phyloP scores from a whole-genome alignment of 208 protist genomes.

The Acanthamoeba culbertsoni region DNA sequence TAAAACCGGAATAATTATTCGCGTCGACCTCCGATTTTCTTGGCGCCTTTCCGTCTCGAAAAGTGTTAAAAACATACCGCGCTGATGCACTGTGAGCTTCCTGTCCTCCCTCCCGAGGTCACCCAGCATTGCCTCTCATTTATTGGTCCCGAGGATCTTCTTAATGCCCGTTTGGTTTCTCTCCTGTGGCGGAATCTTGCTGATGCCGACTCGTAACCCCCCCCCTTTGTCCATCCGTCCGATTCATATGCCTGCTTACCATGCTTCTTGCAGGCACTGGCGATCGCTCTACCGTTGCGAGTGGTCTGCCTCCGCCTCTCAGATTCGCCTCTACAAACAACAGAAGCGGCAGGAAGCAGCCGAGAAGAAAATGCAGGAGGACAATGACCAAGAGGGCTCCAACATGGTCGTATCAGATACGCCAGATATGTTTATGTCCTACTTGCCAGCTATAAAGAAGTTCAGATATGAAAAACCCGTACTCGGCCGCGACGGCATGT shows the following conservation, averaged over 20 bases:
- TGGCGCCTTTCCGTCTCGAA: too few species aligned
- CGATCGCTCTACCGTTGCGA: not conserved
- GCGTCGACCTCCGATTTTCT: too few species aligned
- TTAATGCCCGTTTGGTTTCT: not conserved
- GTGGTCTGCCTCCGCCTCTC: not conserved
- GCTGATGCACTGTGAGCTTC: too few species aligned
- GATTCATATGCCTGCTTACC: too few species aligned
- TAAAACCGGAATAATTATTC: too few species aligned
- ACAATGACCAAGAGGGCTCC: not conserved
- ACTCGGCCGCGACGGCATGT: not conserved
- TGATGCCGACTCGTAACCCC: not conserved
- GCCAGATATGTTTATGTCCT: too few species aligned
- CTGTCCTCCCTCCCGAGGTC: not conserved
- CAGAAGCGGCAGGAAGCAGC: not conserved
- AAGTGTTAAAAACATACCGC: too few species aligned
- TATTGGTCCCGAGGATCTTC: not conserved
- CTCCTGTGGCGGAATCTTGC: not conserved
- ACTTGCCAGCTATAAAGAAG: not conserved
- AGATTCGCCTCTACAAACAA: not conserved
- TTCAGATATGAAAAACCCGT: not conserved
- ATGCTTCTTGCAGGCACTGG: not conserved
- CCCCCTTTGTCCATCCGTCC: not conserved
- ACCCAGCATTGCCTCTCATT: not conserved
- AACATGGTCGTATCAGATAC: not conserved
- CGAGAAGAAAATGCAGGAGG: not conserved